Conservation (phyloP, 805 yeast genomes). For the Dipodascus geniculatus region DNA sequence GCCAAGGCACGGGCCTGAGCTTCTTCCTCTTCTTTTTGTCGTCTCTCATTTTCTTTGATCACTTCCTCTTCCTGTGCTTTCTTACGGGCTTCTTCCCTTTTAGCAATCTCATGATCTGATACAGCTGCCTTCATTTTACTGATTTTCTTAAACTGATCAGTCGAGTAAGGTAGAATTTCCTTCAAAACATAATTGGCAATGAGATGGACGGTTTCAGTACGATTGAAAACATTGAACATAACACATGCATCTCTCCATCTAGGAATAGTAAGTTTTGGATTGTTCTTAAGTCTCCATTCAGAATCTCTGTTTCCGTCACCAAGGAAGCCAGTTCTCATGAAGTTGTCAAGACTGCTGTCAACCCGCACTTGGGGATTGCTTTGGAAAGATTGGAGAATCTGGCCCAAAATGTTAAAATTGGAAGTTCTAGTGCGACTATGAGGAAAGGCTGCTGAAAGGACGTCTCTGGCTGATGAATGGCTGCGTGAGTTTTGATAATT, state of each 20-base stretch:
- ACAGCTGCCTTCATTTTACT: neutral
- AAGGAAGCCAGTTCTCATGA: neutral
- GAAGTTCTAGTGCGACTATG: neutral
- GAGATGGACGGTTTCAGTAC: conserved; percentile 18
- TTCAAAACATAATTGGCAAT: neutral
- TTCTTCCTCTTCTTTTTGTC: conserved; percentile 14
- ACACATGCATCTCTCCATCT: conserved; percentile 56
- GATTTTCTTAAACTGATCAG: neutral
- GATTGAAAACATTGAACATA: conserved; percentile 37
- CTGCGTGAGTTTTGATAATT: neutral
- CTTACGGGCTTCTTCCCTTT: conserved; percentile 1
- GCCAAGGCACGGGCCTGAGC: conserved; percentile 21
- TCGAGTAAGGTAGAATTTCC: neutral
- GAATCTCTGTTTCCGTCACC: neutral
- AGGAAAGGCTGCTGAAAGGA: neutral
- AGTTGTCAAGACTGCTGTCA: neutral
- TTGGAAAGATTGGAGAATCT: neutral
- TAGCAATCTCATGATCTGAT: neutral
- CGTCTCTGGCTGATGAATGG: neutral
- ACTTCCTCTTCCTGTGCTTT: conserved; percentile 2
- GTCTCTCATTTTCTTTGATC: conserved; percentile 3
- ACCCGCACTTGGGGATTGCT: neutral
- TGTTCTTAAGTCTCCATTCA: neutral
- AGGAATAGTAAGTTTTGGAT: conserved; percentile 32
- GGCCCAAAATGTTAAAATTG: neutral